A percentile compares a stretch with the other conserved stretches of the same genome.
Evolutionary conservation across 2,329 filamentous ascomycete species (phyloP).

Genomic region (Scedosporium minutisporum): DNA sequence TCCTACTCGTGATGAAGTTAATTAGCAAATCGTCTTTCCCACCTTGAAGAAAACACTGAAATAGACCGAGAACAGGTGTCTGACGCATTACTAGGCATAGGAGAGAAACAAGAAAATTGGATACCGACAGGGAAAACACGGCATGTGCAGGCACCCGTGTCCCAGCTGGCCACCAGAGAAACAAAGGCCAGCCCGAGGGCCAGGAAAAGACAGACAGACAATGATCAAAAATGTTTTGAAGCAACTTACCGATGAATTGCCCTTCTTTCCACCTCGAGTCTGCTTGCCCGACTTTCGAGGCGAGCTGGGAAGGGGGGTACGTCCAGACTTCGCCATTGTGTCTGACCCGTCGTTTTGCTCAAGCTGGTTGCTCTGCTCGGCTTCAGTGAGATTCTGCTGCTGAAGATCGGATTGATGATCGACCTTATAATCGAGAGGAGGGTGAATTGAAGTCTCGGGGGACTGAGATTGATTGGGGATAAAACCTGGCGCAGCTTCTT

Average conservation of each 20-base stretch:
- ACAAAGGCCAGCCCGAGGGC: no score
- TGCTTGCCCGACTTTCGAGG: neutral
- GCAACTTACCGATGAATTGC: neutral
- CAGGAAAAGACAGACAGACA: neutral
- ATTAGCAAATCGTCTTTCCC: neutral
- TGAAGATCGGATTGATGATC: neutral
- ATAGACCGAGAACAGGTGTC: no score
- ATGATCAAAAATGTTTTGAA: neutral
- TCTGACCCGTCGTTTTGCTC: neutral
- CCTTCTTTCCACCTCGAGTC: neutral
- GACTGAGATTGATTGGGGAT: no score
- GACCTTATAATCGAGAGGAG: no score
- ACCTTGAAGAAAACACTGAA: no score
- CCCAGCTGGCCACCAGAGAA: no score
- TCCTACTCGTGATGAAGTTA: neutral
- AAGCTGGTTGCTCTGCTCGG: neutral
- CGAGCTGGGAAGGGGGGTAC: neutral
- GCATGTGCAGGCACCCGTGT: no score
- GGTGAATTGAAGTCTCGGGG: neutral
- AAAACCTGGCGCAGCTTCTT: no score
- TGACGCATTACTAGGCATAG: no score
- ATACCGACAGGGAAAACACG: no score
- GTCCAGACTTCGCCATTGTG: neutral
- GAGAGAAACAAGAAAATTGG: no score
- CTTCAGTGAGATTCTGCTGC: neutral